Conservation (phyloP, 1,284 basidiomycete species). For the Vanrija pseudolonga region DNA sequence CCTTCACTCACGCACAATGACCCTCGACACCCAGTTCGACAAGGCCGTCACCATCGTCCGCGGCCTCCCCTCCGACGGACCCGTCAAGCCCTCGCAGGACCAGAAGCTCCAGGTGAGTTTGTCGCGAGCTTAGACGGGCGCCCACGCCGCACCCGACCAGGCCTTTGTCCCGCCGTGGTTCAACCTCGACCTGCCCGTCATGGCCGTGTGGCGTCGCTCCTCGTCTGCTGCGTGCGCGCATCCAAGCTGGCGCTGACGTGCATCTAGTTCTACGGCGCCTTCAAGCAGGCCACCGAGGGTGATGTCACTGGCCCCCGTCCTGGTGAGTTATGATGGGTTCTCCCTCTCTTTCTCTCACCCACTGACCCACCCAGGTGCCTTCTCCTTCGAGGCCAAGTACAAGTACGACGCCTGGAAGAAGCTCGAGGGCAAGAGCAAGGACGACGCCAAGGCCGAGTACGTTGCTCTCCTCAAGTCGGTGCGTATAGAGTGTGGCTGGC, state of each 20-base stretch:
- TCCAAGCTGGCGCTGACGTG: background rate
- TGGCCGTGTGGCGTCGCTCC: background rate
- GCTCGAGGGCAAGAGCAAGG: conserved; percentile 67
- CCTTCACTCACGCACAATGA: conserved; percentile 10
- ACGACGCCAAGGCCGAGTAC: conserved; percentile 68
- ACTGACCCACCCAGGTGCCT: conserved; percentile 24
- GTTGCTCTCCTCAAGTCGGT: conserved; percentile 69
- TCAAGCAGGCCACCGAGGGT: conserved; percentile 82
- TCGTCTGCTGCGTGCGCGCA: background rate
- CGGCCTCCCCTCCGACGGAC: conserved; percentile 72
- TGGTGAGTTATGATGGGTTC: no score
- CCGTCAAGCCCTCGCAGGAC: conserved; percentile 68
- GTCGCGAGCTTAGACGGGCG: background rate
- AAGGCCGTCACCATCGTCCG: conserved; percentile 68
- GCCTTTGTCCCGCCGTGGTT: background rate
- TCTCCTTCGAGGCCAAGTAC: conserved; percentile 49
- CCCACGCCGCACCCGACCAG: no score
- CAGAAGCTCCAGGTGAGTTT: conserved; percentile 66
- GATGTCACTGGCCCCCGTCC: conserved; percentile 44
- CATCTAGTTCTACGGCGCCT: conserved; percentile 86
- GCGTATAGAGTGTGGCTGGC: conserved; percentile 27
- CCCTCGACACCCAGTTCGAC: conserved; percentile 51
- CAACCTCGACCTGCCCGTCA: background rate
- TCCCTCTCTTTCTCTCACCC: no score
- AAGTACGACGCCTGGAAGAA: conserved; percentile 74